Conservation (phyloP, 768 basidiomycete genomes). For the Chalciporus pseudorubinellus region DNA sequence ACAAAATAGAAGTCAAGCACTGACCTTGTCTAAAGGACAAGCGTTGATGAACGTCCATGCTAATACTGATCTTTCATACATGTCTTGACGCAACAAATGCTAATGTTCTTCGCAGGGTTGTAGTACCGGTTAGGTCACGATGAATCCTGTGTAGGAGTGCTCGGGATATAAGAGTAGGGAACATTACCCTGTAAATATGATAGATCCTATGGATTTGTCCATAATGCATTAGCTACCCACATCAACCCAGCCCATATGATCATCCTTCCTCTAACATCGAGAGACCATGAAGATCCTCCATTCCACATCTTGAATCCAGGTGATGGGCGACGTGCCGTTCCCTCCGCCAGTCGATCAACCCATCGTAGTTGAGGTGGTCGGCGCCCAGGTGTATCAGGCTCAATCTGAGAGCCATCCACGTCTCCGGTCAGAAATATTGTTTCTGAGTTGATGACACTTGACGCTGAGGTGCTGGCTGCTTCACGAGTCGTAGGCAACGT, state of each 20-base stretch:
- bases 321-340: conserved; percentile 18
- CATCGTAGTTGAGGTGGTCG: conserved; percentile 39
- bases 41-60: conserved; percentile 82
- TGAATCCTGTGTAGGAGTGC: background rate
- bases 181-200: background rate
- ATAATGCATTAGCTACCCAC: conserved; percentile 68
- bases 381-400: conserved; percentile 40
- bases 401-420: conserved; percentile 7
- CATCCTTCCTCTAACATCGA: conserved; percentile 44
- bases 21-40: conserved; percentile 73
- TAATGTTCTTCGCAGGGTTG: conserved; percentile 10
- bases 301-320: conserved; percentile 33
- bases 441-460: conserved; percentile 3
- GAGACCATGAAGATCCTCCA: conserved; percentile 29
- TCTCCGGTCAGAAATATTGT: conserved; percentile 9
- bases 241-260: conserved; percentile 43
- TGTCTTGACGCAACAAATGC: conserved; percentile 8
- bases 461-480: background rate
- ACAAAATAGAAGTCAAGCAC: conserved; percentile 90
- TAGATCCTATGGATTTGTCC: conserved; percentile 38
- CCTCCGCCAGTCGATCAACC: conserved; percentile 50
- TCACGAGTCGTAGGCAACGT: conserved; percentile 21
- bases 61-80: conserved; percentile 64
- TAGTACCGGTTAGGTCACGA: no score
- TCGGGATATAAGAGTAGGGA: conserved; percentile 1